Percentiles rank a stretch among this genome's conserved stretches.
These are phyloP conservation scores for Oryza brachyantha DNA, from an alignment of 176 grass and related monocot species.

Conservation along the genomic window DNA sequence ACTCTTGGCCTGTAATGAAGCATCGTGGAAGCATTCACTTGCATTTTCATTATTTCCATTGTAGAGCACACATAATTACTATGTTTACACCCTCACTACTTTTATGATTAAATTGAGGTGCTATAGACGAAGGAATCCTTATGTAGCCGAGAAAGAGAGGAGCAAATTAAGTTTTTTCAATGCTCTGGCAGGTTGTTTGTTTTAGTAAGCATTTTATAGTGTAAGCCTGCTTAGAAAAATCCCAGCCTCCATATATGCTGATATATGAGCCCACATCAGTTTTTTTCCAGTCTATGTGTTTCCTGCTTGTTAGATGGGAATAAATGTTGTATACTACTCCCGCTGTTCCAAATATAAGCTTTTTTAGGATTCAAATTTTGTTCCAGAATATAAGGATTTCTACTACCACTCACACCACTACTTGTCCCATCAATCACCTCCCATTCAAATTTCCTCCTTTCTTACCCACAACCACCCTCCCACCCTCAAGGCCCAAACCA, in stretches of 20 bases:
- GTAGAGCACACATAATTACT: neutral
- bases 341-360: no score
- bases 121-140: neutral
- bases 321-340: neutral
- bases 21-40: neutral
- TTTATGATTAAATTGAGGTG: slow-evolving; percentile 12
- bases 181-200: neutral
- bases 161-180: slow-evolving; percentile 4
- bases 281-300: neutral
- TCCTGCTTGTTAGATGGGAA: neutral
- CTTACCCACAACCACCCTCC: no score
- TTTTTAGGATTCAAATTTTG: no score
- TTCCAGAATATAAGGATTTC: no score
- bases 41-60: neutral
- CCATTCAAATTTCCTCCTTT: no score
- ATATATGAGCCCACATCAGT: neutral
- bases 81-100: neutral
- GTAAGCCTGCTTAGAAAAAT: neutral
- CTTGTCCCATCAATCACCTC: no score
- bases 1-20: slow-evolving; percentile 9
- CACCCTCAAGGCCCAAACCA: no score
- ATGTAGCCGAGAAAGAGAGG: neutral
- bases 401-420: no score
- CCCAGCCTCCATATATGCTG: neutral
- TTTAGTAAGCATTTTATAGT: neutral